A percentile compares a stretch with the other conserved stretches of the same genome.
phyloP scores from a whole-genome alignment of 1,284 basidiomycete species.

The Irpex rosettiformis region DNA sequence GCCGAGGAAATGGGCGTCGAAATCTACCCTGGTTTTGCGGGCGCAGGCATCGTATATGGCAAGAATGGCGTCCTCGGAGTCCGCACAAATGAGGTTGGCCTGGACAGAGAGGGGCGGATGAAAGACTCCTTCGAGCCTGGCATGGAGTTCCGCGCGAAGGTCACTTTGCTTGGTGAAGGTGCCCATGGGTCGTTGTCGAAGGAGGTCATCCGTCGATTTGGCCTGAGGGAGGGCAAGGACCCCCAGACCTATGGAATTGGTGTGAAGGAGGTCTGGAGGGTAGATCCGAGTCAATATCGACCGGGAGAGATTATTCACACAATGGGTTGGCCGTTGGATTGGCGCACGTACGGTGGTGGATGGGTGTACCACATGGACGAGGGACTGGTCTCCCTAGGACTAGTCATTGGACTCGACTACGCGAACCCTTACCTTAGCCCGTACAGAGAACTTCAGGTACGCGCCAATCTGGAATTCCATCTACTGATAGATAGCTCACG shows the following conservation, averaged over 20 bases:
- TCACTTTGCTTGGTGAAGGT: constrained; percentile 95
- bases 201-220: constrained; percentile 75
- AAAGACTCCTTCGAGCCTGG: constrained; percentile 95
- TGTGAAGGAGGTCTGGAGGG: constrained; percentile 97
- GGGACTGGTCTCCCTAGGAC: constrained; percentile 86
- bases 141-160: constrained; percentile 94
- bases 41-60: constrained; percentile 77
- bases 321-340: constrained; percentile 90
- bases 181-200: constrained; percentile 93
- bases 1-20: constrained; percentile 94
- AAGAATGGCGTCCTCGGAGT: constrained; percentile 76
- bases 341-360: constrained; percentile 88
- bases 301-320: constrained; percentile 92
- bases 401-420: constrained; percentile 95
- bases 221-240: constrained; percentile 75
- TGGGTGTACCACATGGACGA: constrained; percentile 98
- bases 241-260: constrained; percentile 97
- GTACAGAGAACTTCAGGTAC: constrained; percentile 89
- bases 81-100: constrained; percentile 92
- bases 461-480: constrained; percentile 15
- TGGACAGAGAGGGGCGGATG: constrained; percentile 75
- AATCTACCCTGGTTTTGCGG: constrained; percentile 97
- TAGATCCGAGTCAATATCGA: constrained; percentile 73
- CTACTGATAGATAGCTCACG: background rate
- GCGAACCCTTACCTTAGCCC: constrained; percentile 92